A percentile compares a stretch with the other conserved stretches of the same genome.
phyloP scores from a whole-genome alignment of 495 filamentous ascomycete species.

The Thermothielavioides terrestris region DNA sequence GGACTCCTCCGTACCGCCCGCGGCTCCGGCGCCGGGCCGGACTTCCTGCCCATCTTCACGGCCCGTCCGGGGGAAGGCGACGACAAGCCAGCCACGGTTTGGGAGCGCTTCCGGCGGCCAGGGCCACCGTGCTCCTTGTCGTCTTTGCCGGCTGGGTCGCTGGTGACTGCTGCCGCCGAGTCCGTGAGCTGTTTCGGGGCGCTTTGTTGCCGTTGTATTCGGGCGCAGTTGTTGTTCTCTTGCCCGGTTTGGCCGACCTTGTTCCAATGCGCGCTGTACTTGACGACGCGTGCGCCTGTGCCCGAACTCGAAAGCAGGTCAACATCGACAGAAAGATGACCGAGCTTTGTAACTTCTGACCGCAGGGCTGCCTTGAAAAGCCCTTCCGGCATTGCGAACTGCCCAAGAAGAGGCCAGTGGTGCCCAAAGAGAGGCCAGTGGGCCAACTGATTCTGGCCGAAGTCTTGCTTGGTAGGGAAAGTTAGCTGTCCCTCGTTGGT shows the following conservation, averaged over 20 bases:
- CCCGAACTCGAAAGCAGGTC: not conserved
- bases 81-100: no score
- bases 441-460: not conserved
- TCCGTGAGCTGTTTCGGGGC: no score
- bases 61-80: no score
- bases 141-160: no score
- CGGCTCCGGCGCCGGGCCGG: no score
- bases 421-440: not conserved
- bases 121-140: no score
- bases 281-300: not conserved
- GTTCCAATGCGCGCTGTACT: not conserved
- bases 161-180: no score
- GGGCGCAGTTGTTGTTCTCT: not conserved
- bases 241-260: not conserved
- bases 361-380: not conserved
- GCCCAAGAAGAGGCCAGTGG: not conserved
- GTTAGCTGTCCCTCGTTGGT: not conserved
- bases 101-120: no score
- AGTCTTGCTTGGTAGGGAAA: not conserved
- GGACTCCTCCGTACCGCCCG: no score
- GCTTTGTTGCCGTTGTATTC: no score
- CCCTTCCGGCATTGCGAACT: not conserved
- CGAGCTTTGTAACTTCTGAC: constrained; percentile 4
- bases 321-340: not conserved
- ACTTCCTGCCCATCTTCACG: no score